Conservation (phyloP, 1,284 basidiomycete species). For the Heterobasidion occidentale region DNA sequence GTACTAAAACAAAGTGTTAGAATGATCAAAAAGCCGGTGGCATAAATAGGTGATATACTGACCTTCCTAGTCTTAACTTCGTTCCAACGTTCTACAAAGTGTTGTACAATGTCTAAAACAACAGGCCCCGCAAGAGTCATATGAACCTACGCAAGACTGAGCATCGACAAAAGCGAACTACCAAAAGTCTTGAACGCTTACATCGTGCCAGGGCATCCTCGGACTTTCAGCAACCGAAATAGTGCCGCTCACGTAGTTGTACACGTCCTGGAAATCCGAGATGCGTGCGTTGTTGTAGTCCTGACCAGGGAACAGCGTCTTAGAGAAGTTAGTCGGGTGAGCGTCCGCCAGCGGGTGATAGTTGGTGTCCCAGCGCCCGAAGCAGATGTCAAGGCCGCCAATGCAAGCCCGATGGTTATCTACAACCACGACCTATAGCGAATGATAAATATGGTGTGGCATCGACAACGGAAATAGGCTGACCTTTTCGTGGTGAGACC, state of each 20-base stretch:
- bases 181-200: slow-evolving; percentile 24
- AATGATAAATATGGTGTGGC: not conserved
- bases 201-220: slow-evolving; percentile 89
- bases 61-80: slow-evolving; percentile 77
- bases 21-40: not conserved
- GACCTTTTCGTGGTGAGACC: slow-evolving; percentile 77
- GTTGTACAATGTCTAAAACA: slow-evolving; percentile 85
- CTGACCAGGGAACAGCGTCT: slow-evolving; percentile 87
- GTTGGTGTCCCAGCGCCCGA: slow-evolving; percentile 92
- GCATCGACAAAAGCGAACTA: not conserved
- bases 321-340: slow-evolving; percentile 77
- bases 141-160: slow-evolving; percentile 46
- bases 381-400: slow-evolving; percentile 88
- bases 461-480: not conserved
- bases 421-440: slow-evolving; percentile 61
- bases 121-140: slow-evolving; percentile 80
- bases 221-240: slow-evolving; percentile 65
- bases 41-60: slow-evolving; percentile 6
- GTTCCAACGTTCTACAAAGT: slow-evolving; percentile 88
- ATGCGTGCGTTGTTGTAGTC: slow-evolving; percentile 87
- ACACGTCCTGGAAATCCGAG: slow-evolving; percentile 78
- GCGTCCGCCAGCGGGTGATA: slow-evolving; percentile 83
- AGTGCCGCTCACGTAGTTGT: slow-evolving; percentile 70
- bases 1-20: slow-evolving; percentile 31
- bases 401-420: slow-evolving; percentile 80